These are phyloP conservation scores for Naganishia antarctica DNA, from an alignment of 768 basidiomycete genomes.

Conservation along the genomic window DNA sequence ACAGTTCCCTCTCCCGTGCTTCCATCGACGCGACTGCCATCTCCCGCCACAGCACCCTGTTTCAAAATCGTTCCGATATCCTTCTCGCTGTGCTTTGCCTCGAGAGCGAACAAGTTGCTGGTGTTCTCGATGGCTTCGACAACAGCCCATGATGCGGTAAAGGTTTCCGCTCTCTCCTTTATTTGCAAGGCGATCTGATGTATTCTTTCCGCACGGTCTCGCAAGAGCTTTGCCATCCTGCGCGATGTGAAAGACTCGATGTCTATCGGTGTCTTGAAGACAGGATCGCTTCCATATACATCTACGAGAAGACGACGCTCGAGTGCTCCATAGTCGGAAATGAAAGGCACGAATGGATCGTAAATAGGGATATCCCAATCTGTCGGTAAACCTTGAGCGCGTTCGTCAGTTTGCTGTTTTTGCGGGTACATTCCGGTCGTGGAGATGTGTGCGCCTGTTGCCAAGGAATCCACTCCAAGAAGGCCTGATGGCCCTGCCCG, in stretches of 20 bases:
- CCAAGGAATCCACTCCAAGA: slow-evolving; percentile 1
- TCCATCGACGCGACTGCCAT: slow-evolving; percentile 31
- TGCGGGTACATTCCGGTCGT: background rate
- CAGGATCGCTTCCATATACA: background rate
- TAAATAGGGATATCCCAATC: slow-evolving; percentile 85
- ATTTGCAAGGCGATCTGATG: slow-evolving; percentile 55
- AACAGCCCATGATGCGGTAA: slow-evolving; percentile 15
- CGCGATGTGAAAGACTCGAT: background rate
- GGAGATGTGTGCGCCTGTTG: background rate
- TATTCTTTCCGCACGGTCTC: slow-evolving; percentile 2
- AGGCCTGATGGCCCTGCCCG: slow-evolving; percentile 15
- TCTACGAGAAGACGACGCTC: slow-evolving; percentile 63
- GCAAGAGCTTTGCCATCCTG: slow-evolving; percentile 28
- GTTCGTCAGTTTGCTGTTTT: slow-evolving; percentile 6
- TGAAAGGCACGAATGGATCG: slow-evolving; percentile 88
- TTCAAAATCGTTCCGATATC: slow-evolving; percentile 18
- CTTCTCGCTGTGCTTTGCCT: slow-evolving; percentile 3
- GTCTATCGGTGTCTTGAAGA: slow-evolving; percentile 28
- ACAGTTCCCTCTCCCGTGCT: background rate
- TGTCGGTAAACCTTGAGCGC: background rate
- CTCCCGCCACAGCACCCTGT: background rate
- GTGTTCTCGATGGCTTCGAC: slow-evolving; percentile 3
- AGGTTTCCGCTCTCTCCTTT: slow-evolving; percentile 47
- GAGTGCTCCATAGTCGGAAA: slow-evolving; percentile 72
- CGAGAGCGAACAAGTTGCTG: background rate